phyloP scores from a whole-genome alignment of 306 rosid species.

The Cyamopsis tetragonoloba region DNA sequence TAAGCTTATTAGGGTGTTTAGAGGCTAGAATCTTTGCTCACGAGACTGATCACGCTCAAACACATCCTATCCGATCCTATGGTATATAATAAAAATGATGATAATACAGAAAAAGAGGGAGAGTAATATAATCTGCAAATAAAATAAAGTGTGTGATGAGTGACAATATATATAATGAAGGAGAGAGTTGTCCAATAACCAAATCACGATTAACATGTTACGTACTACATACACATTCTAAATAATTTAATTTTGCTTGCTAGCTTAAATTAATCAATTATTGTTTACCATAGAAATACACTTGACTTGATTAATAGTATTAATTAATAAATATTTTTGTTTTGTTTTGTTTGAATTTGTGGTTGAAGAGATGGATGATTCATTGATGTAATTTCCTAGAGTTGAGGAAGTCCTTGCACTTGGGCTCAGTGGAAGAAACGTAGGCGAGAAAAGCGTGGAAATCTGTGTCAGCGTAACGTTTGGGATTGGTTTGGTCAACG shows the following conservation, averaged over 20 bases:
- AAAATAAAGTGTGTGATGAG: not conserved
- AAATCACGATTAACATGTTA: constrained; percentile 1
- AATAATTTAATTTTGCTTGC: too few species aligned
- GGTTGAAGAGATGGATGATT: too few species aligned
- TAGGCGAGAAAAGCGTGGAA: constrained; percentile 56
- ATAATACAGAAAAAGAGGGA: not conserved
- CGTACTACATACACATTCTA: too few species aligned
- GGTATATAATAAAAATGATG: not conserved
- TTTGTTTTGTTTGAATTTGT: too few species aligned
- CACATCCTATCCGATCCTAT: too few species aligned
- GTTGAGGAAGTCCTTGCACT: constrained; percentile 63
- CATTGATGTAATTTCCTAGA: constrained; percentile 76
- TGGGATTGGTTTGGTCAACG: constrained; percentile 58
- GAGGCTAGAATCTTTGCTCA: not conserved
- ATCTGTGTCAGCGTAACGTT: constrained; percentile 62
- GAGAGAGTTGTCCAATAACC: not conserved
- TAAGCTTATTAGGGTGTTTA: too few species aligned
- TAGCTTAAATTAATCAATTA: not conserved
- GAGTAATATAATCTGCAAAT: too few species aligned
- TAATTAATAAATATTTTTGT: too few species aligned
- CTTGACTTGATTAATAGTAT: too few species aligned
- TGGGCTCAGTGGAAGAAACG: constrained; percentile 50
- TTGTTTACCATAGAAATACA: not conserved
- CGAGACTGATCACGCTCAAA: not conserved
- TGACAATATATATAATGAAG: too few species aligned